Base-by-base conservation (phyloP, 805 yeast genomes). In the Kodamaea leandrae region DNA sequence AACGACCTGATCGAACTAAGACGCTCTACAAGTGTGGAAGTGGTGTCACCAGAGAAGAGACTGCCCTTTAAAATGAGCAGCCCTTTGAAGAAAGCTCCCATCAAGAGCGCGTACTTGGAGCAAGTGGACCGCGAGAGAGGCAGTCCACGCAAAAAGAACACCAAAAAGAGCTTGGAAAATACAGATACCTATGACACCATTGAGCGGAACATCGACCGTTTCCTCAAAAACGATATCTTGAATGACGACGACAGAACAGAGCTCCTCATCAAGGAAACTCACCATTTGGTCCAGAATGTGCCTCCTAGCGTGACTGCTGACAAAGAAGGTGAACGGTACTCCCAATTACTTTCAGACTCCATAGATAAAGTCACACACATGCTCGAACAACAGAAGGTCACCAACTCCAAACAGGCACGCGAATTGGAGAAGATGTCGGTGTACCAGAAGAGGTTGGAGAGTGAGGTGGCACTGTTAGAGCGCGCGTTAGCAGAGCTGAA, bases 301-400 rank as follows among this genome's bases (percentile, higher is more conserved):
- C 66, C 68, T 1, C 15, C 32, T 5, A 42, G 54, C 2, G 47
- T 54, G 2, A 27, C 43, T 9, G 42, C 52, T 14, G 49, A 43
- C 36, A 52, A 51, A 37, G 61, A 58, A 28, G 57, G 58, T 18
- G 66, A 59, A 28, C 53, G 52, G 35, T 59, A 58, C 44, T 56
- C 58, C 20, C 44, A 48, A 18, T 47, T 63, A 6, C 51, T 64
- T 29, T 42, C 53, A 3, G 45, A 60, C 8, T 57, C 68, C 4
- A 53, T 64, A 6, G 56, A 57, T 12, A 62, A 57, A 44, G 47
- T 64, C 20, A 45, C 57, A 21, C 35, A 37, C 29, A 50, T 32
- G 35, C 34, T 39, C 5, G 38, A 39, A 21, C 38, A 27, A 27
- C 21, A 32, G 19, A 26, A 28, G 24, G 28, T 7, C 12, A 24